Base-by-base conservation (phyloP, 2,329 filamentous ascomycete species). In the Coniochaeta sp. region DNA sequence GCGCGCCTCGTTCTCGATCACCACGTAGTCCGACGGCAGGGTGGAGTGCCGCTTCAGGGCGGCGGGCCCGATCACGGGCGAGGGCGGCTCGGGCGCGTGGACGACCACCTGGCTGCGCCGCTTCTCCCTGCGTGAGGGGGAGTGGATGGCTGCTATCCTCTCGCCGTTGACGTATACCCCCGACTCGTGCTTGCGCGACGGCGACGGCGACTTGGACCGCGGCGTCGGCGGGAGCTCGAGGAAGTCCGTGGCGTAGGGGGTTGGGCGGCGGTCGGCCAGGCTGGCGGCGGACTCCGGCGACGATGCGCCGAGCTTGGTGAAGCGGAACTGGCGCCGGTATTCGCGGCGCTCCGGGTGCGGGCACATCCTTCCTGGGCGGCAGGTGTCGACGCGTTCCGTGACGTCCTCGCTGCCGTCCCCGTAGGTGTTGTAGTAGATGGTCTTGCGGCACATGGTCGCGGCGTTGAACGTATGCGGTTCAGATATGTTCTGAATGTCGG, bases 381-480 rank as follows among this genome's bases (percentile, higher is more conserved):
- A 73, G 28, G 65, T 58, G 47, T 72, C 66, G 8, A 65, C 58
- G 62, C 68, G 69, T 64, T 73, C 70, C 28, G 69, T 70, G 57
- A 72, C 62, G 60, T 71, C 69, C 59, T 65, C 61, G 16, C 61
- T 58, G 47, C 69, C 70, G 62, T 72, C 70, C 61, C 64, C 55
- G 63, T 72, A 73, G 60, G 63, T 67, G 66, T 72, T 71, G 68
- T 70, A 67, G 67, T 66, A 72, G 59, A 72, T 65, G 55, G 66
- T 68, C 62, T 68, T 69, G 67, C 69, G 63, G 50, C 72, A 73
- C 72, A 73, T 73, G 17, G 63, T 70, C 66, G 40, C 62, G 63
- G 62, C 62, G 47, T 62, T 57, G 47, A 58, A 61, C 40, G 60
- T 57, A 62, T 63, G 36, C 47, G 47, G 47, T 52, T 28, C 7